Base-by-base conservation (phyloP, 768 basidiomycete genomes). In the Sporobolomyces phaffii region DNA sequence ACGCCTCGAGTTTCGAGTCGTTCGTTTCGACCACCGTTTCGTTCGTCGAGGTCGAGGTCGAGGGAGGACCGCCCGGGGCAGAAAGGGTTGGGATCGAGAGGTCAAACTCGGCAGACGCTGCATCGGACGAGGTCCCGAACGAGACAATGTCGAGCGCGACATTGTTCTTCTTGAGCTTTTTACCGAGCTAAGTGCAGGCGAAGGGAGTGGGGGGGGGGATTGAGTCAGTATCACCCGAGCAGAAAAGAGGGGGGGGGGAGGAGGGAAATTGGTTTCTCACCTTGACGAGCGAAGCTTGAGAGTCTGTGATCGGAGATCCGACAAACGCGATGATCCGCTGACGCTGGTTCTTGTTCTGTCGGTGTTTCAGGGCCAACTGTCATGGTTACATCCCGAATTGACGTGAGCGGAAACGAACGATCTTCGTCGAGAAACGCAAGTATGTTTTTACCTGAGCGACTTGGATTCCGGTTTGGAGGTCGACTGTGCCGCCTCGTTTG, bases 91-190 rank as follows among this genome's bases (percentile, higher is more conserved):
- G 81, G 54, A 97, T 82, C 77, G 98, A 93, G 24, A 97, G 83
- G 2, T 92, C 89, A 45, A 99, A 90, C 73, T 96, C 97, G 77
- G 61, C 40, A 43, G 44, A 20, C 36, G 44, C 10, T 3, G 34
- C 96, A 77, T 59, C 49, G 54, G 78, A 5, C 86, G 88, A 74
- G 85, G 84, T 75, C 87, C 94, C 94, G 77, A 91, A 97, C 8
- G 84, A 84, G 33, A 98, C 81, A 56, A 98, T 81, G 78, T 99
- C 96, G 29, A 98, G 83, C 2, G 93, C 90, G 47, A 99, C 91
- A 74, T 97, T 99, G 78, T 98, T 98, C 86, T 99, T 99, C 83
- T 97, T 97, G 68, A 99, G 82, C 78, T 91, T 96, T 82, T 93
- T 96, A 14, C 93, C 96, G 40, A 99, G 84, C 77, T 86, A n/a